phyloP scores from a whole-genome alignment of 768 basidiomycete species.

The Serendipita sp. region DNA sequence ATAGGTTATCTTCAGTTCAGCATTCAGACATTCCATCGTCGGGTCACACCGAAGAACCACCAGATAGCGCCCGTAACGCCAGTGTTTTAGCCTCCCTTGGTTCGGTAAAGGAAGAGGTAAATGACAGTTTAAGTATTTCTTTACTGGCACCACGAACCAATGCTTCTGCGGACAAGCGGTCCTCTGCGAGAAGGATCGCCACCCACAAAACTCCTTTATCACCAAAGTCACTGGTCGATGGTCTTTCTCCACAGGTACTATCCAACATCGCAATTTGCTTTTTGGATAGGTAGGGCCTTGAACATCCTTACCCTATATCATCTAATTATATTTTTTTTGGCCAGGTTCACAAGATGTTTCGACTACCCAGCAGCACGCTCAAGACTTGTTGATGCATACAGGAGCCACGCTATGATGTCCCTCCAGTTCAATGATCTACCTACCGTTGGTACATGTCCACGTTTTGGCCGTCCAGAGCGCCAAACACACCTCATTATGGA shows the following conservation, averaged over 20 bases:
- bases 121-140: too few species aligned
- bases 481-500: not conserved
- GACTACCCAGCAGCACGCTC: not conserved
- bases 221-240: too few species aligned
- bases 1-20: too few species aligned
- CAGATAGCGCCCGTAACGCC: too few species aligned
- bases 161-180: too few species aligned
- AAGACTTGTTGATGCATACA: not conserved
- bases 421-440: slow-evolving; percentile 3
- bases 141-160: too few species aligned
- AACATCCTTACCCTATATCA: not conserved
- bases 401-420: not conserved
- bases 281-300: not conserved
- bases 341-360: not conserved
- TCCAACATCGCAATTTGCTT: not conserved
- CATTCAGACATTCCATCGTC: too few species aligned
- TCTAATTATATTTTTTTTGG: not conserved
- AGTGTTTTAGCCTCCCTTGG: too few species aligned
- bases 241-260: not conserved
- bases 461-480: not conserved
- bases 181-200: too few species aligned
- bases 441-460: not conserved
- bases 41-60: too few species aligned
- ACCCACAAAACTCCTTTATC: too few species aligned
- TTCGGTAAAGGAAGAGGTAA: too few species aligned